Evolutionary conservation across 495 filamentous ascomycete species (phyloP).

Genomic region (Hypoxylon trugodes): DNA sequence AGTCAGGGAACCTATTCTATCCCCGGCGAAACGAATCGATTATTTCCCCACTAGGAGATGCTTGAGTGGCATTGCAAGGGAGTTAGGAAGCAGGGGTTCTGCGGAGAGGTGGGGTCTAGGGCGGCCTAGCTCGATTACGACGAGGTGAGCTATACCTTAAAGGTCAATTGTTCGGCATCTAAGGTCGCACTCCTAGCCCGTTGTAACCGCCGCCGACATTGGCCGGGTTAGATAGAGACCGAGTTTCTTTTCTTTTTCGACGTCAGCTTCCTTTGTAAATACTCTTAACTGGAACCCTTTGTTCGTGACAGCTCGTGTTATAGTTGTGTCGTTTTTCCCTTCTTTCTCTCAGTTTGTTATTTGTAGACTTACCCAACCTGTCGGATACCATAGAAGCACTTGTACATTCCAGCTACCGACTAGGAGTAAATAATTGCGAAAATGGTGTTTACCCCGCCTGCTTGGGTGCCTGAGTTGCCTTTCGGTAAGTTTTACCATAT

Average conservation of each 20-base stretch:
- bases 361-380: neutral
- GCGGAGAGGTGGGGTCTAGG: conserved; percentile 7
- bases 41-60: neutral
- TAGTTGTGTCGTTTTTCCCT: neutral
- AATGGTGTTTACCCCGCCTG: conserved; percentile 83
- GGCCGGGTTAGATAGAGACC: conserved; percentile 21
- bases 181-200: neutral
- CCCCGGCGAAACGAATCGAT: neutral
- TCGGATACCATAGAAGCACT: neutral
- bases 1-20: conserved; percentile 17
- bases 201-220: conserved; percentile 16
- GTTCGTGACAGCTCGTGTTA: conserved; percentile 7
- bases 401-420: conserved; percentile 7
- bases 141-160: neutral
- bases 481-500: conserved; percentile 50
- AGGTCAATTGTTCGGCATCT: conserved; percentile 18
- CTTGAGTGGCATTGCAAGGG: neutral
- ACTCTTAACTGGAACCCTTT: conserved; percentile 8
- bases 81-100: neutral
- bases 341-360: too few relatives aligned
- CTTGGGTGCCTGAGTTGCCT: conserved; percentile 73
- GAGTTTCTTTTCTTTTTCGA: conserved; percentile 27
- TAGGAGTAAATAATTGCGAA: conserved; percentile 10
- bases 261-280: conserved; percentile 27
- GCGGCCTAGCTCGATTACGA: neutral